phyloP scores from a whole-genome alignment of 768 basidiomycete species.

The Cystofilobasidium capitatum region DNA sequence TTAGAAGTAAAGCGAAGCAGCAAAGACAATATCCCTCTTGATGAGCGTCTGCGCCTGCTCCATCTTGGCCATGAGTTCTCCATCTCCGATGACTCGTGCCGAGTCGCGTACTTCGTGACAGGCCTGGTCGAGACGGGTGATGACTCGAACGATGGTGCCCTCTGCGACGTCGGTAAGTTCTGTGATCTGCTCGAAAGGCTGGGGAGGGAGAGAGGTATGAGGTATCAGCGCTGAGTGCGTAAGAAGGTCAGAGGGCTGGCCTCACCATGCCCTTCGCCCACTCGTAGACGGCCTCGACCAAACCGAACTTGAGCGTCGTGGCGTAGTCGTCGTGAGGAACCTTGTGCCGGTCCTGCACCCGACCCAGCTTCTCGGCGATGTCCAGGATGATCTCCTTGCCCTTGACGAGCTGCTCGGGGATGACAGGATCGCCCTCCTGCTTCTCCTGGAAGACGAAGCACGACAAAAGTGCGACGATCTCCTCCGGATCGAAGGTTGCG shows the following conservation, averaged over 20 bases:
- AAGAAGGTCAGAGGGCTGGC: conserved; percentile 6
- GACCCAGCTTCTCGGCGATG: conserved; percentile 67
- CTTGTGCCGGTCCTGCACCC: conserved; percentile 68
- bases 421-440: conserved; percentile 73
- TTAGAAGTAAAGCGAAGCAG: conserved; percentile 19
- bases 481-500: conserved; percentile 81
- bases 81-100: conserved; percentile 92
- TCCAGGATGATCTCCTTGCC: conserved; percentile 68
- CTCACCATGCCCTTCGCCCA: conserved; percentile 98
- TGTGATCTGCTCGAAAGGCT: conserved; percentile 96
- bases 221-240: background rate
- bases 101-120: conserved; percentile 95
- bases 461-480: conserved; percentile 89
- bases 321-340: conserved; percentile 71
- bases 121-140: conserved; percentile 91
- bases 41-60: conserved; percentile 88
- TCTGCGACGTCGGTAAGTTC: conserved; percentile 86
- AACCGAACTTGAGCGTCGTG: conserved; percentile 71
- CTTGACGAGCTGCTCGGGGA: conserved; percentile 63
- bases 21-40: conserved; percentile 61
- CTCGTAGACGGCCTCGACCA: conserved; percentile 95
- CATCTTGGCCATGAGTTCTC: conserved; percentile 94
- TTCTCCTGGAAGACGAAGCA: conserved; percentile 99
- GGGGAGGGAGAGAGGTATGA: conserved; percentile 1
- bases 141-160: conserved; percentile 91